These are phyloP conservation scores for Corrigiola litoralis DNA, from an alignment of 179 eudicot species.

Conservation along the genomic window DNA sequence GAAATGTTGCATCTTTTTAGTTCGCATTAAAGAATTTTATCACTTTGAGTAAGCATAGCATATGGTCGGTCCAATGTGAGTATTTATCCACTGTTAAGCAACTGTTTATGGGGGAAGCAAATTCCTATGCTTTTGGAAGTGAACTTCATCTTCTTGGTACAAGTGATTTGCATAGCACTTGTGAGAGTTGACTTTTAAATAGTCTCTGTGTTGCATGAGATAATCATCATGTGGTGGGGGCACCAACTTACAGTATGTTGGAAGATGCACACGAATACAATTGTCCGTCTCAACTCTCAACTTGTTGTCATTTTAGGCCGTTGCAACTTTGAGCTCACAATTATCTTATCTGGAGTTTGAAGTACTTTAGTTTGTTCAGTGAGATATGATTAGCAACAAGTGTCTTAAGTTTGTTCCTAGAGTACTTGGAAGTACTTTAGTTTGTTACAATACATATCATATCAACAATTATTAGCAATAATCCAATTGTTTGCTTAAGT, in stretches of 20 bases:
- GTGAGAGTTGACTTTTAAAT: background rate
- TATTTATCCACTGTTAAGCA: too few species aligned
- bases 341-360: too few species aligned
- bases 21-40: background rate
- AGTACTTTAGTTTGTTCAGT: too few species aligned
- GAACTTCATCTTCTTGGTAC: slow-evolving; percentile 1
- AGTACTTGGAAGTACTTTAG: too few species aligned
- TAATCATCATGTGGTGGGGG: slow-evolving; percentile 8
- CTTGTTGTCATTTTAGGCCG: too few species aligned
- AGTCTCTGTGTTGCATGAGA: background rate
- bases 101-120: background rate
- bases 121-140: background rate
- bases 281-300: too few species aligned
- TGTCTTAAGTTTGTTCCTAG: too few species aligned
- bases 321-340: too few species aligned
- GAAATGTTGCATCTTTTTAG: background rate
- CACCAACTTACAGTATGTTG: background rate
- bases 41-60: background rate
- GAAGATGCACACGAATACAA: background rate
- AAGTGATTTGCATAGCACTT: background rate
- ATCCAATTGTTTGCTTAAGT: too few species aligned
- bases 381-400: too few species aligned
- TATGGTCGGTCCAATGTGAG: background rate
- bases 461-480: too few species aligned
- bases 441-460: too few species aligned